Base-by-base conservation (phyloP, 2,329 filamentous ascomycete species). In the Aspergillus uvarum region DNA sequence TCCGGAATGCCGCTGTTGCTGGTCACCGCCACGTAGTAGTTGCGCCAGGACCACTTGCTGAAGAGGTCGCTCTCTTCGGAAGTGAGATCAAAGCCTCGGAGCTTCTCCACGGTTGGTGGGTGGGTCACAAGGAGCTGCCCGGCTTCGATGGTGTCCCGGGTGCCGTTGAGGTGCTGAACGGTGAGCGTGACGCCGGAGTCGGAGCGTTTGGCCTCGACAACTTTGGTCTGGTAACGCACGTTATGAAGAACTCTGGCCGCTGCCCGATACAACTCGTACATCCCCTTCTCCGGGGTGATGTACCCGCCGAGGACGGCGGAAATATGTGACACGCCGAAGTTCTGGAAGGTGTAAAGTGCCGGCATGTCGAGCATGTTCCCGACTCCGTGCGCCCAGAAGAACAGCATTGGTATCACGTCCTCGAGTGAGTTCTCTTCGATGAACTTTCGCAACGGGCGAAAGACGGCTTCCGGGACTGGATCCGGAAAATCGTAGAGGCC, bases 1-100 rank as follows among this genome's bases (percentile, higher is more conserved):
- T 63, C 62, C 1, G 76, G 70, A 5, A 81, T 51, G 1, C 76
- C 76, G 3, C 76, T 78, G 48, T 78, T 76, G 2, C 69, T 70
- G 4, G 81, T 50, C 0, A 81, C 51, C 4, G 63, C 68, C 3
- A 71, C 72, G 62, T 77, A 82, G 69, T 78, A 81, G 1, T 65
- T 72, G 0, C 63, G 72, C 57, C 73, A 72, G n/a, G 54, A 60
- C 61, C 79, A 79, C 57, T 79, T 70, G 2, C 57, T 19, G 60
- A 80, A 78, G 10, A 79, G 64, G 0, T 47, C 22, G 1, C 19
- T 53, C 58, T 83, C 81, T 0, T 63, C 44, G 0, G 51, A 1
- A 38, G 65, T 67, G 5, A 82, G 68, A 57, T 77, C 76, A 60
- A 80, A 79, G 0, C 65, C 66, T 74, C 42, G 4, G 12, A 78